A percentile compares a stretch with the other conserved stretches of the same genome.
phyloP scores from a whole-genome alignment of 768 basidiomycete species.

The Xerocomellus intermedius region DNA sequence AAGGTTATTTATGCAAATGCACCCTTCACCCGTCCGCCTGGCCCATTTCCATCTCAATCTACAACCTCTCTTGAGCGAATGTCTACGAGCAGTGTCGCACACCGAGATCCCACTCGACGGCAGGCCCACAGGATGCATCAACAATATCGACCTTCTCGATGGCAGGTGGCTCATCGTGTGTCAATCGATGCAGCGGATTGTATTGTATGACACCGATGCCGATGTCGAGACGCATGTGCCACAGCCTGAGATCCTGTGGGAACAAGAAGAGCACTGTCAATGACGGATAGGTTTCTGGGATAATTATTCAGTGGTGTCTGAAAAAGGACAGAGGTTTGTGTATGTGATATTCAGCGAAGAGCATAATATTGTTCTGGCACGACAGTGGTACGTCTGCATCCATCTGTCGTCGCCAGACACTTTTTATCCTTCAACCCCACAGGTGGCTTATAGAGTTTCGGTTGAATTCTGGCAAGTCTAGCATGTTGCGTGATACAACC shows the following conservation, averaged over 20 bases:
- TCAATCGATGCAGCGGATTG: background rate
- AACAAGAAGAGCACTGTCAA: background rate
- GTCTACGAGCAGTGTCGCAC: background rate
- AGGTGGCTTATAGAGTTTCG: background rate
- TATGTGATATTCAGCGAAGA: background rate
- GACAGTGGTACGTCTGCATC: background rate
- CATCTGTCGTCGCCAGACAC: background rate
- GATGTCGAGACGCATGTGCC: background rate
- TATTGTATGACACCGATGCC: background rate
- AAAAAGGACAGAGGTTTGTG: background rate
- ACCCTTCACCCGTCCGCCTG: background rate
- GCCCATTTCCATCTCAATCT: background rate
- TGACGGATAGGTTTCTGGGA: background rate
- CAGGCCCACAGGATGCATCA: too few relatives aligned
- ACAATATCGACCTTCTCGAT: background rate
- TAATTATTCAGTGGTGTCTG: background rate
- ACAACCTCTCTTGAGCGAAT: background rate
- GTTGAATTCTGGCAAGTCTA: too few relatives aligned
- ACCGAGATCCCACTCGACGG: background rate
- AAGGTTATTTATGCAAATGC: background rate
- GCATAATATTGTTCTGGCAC: too few relatives aligned
- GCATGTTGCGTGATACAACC: too few relatives aligned
- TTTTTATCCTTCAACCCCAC: background rate
- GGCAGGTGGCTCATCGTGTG: constrained; percentile 2
- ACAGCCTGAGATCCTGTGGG: background rate